phyloP scores from a whole-genome alignment of 345 rosid genomes.

The Populus pruinosa region DNA sequence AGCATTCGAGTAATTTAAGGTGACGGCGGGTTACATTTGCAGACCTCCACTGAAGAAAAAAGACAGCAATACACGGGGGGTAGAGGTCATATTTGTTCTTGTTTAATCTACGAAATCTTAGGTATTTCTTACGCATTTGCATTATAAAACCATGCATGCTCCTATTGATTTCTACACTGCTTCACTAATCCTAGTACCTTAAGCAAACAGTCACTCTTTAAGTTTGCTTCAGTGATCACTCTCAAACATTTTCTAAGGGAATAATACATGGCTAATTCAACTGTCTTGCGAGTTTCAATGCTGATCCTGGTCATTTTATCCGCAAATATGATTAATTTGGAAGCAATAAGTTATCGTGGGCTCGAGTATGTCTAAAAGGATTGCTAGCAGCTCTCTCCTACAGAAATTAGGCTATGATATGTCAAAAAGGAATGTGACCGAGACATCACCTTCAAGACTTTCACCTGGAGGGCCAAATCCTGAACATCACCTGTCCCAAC shows the following conservation, averaged over 20 bases:
- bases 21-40: background rate
- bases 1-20: constrained; percentile 9
- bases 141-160: constrained; percentile 11
- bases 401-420: constrained; percentile 17
- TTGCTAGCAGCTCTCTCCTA: constrained; percentile 19
- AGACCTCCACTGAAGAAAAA: background rate
- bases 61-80: constrained; percentile 21
- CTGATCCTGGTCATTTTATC: constrained; percentile 27
- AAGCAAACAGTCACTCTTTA: background rate
- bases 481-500: constrained; percentile 20
- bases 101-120: constrained; percentile 4
- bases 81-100: too few relatives aligned
- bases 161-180: background rate
- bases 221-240: background rate
- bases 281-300: constrained; percentile 5
- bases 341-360: constrained; percentile 14
- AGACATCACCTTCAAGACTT: constrained; percentile 6
- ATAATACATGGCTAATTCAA: constrained; percentile 12
- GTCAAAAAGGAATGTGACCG: background rate
- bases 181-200: background rate
- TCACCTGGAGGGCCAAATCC: constrained; percentile 42
- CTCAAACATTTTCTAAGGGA: background rate
- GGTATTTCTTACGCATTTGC: constrained; percentile 4
- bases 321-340: background rate
- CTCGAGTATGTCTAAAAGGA: constrained; percentile 12